These are phyloP conservation scores for Paraleonurus japonicus DNA, from an alignment of 257 asterid genomes.

Conservation along the genomic window DNA sequence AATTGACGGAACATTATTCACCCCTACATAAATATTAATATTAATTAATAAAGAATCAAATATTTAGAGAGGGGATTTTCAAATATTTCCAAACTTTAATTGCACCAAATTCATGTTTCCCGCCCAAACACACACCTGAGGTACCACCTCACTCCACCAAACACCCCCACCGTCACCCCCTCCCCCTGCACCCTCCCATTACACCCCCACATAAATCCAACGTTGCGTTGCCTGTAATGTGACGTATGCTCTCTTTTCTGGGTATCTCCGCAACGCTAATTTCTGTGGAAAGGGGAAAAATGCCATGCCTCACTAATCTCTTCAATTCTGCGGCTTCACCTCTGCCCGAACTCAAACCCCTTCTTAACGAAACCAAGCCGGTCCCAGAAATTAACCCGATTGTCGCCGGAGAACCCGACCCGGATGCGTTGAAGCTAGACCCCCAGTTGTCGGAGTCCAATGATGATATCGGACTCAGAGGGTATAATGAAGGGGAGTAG, in stretches of 20 bases:
- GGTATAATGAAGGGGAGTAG: slow-evolving; percentile 14
- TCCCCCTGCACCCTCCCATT: background rate
- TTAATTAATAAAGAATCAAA: no score
- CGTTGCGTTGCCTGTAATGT: background rate
- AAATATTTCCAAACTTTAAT: background rate
- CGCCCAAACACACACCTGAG: slow-evolving; percentile 38
- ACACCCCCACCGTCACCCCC: background rate
- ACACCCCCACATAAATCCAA: background rate
- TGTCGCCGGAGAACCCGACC: slow-evolving; percentile 9
- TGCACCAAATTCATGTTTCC: slow-evolving; percentile 43
- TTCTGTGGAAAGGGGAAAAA: slow-evolving; percentile 8
- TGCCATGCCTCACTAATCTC: slow-evolving; percentile 51
- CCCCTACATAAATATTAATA: no score
- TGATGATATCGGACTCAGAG: background rate
- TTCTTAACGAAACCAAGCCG: slow-evolving; percentile 10
- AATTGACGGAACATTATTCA: no score
- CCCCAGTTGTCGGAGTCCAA: slow-evolving; percentile 11
- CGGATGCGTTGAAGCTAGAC: slow-evolving; percentile 2
- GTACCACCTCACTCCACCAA: slow-evolving; percentile 4
- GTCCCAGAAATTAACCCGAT: slow-evolving; percentile 5
- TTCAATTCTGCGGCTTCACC: slow-evolving; percentile 23
- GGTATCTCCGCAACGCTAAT: slow-evolving; percentile 5
- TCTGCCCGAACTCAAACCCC: slow-evolving; percentile 30
- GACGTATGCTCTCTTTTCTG: background rate
- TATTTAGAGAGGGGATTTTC: background rate